Evolutionary conservation across 305 asterid genomes (phyloP).

Genomic region (Rubia occidens): DNA sequence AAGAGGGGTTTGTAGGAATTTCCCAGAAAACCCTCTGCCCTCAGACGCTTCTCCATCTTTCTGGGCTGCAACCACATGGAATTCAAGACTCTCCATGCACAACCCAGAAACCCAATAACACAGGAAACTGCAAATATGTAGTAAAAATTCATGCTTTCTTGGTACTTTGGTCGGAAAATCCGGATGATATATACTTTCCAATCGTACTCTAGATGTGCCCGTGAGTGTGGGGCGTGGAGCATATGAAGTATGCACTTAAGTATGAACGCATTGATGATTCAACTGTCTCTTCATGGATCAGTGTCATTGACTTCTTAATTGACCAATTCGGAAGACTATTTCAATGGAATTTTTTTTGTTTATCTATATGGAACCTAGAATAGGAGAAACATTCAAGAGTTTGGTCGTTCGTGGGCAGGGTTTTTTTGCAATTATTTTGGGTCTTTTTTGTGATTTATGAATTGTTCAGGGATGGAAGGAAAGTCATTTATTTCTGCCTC

Average conservation of each 20-base stretch:
- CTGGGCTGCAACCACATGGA: constrained; percentile 38
- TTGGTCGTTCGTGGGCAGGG: too few species aligned
- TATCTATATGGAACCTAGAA: too few species aligned
- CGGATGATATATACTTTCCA: too few species aligned
- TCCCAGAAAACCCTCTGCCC: constrained; percentile 45
- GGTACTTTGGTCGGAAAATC: neutral
- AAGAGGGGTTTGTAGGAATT: constrained; percentile 37
- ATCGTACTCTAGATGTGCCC: neutral
- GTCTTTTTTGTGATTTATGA: too few species aligned
- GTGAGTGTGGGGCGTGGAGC: neutral
- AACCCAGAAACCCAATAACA: constrained; percentile 11
- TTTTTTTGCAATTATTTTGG: too few species aligned
- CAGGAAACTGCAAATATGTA: constrained; percentile 15
- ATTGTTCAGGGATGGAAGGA: too few species aligned
- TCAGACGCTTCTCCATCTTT: constrained; percentile 30
- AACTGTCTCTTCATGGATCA: neutral
- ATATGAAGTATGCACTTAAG: neutral
- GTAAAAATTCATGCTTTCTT: constrained; percentile 17
- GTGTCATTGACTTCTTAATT: neutral
- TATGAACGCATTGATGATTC: neutral
- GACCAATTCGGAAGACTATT: neutral
- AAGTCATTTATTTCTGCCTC: too few species aligned
- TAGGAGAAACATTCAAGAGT: too few species aligned
- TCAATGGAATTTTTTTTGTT: too few species aligned
- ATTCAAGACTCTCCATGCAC: constrained; percentile 32